These are phyloP conservation scores for Psilocybe cubensis DNA, from an alignment of 768 basidiomycete species.

Conservation along the genomic window DNA sequence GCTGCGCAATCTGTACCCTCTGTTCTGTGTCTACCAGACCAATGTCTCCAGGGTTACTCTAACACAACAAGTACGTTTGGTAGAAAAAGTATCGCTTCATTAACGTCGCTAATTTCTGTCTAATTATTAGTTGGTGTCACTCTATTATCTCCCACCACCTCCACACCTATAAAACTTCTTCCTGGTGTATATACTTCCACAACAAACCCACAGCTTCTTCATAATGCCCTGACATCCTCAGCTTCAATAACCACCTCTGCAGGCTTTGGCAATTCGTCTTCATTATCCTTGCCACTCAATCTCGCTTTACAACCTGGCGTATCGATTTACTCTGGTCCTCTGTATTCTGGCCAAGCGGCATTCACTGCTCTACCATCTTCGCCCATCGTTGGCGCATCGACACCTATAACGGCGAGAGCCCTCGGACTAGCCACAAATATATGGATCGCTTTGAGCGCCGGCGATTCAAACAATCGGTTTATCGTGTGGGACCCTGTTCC, in stretches of 20 bases:
- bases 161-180: slow-evolving; percentile 65
- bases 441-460: slow-evolving; percentile 66
- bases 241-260: slow-evolving; percentile 58
- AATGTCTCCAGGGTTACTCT: slow-evolving; percentile 82
- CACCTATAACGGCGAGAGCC: slow-evolving; percentile 58
- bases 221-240: slow-evolving; percentile 64
- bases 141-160: slow-evolving; percentile 58
- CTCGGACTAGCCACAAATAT: slow-evolving; percentile 67
- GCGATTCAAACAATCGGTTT: slow-evolving; percentile 57
- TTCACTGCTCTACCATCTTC: slow-evolving; percentile 62
- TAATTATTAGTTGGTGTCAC: slow-evolving; percentile 63
- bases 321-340: slow-evolving; percentile 58
- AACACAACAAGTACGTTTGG: slow-evolving; percentile 73
- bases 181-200: slow-evolving; percentile 77
- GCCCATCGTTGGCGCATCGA: slow-evolving; percentile 49
- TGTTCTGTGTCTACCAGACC: slow-evolving; percentile 82
- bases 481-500: slow-evolving; percentile 83
- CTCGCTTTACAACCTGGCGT: slow-evolving; percentile 71
- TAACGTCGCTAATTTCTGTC: slow-evolving; percentile 22
- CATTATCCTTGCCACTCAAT: slow-evolving; percentile 62
- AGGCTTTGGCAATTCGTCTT: slow-evolving; percentile 64
- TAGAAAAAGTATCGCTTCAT: slow-evolving; percentile 31
- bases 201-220: slow-evolving; percentile 74
- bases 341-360: slow-evolving; percentile 67
- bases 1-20: slow-evolving; percentile 63